These are phyloP conservation scores for Nemania sp. DNA, from an alignment of 2,329 filamentous ascomycete genomes.

Conservation along the genomic window DNA sequence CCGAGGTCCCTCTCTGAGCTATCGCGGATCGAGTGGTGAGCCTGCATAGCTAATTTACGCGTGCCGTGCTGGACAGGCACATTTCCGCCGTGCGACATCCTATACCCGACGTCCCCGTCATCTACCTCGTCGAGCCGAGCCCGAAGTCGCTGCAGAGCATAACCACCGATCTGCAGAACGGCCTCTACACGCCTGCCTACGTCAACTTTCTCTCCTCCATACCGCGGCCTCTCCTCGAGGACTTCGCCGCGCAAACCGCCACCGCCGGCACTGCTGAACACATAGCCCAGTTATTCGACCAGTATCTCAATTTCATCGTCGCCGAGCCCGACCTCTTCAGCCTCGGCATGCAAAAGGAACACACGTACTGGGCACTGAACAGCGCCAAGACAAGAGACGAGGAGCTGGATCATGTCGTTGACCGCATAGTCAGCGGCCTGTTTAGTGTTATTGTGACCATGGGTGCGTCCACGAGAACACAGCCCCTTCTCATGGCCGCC, in stretches of 20 bases:
- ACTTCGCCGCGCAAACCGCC: constrained; percentile 89
- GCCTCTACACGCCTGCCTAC: constrained; percentile 90
- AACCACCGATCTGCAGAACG: constrained; percentile 81
- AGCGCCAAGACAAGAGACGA: constrained; percentile 90
- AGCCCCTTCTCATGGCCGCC: neutral
- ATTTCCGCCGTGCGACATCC: constrained; percentile 80
- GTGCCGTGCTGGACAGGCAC: constrained; percentile 57
- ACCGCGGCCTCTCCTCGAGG: constrained; percentile 86
- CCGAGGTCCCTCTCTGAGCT: no score
- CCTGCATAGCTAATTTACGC: constrained; percentile 19
- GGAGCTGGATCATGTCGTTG: constrained; percentile 83
- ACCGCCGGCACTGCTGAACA: constrained; percentile 82
- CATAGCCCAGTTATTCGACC: constrained; percentile 91
- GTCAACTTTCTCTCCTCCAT: constrained; percentile 97
- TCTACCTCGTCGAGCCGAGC: constrained; percentile 94
- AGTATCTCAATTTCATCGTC: constrained; percentile 97
- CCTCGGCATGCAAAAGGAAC: constrained; percentile 84
- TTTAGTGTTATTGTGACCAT: constrained; percentile 99
- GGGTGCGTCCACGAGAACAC: constrained; percentile 59
- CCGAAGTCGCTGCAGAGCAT: constrained; percentile 79
- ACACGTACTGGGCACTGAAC: constrained; percentile 96
- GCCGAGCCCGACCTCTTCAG: constrained; percentile 95
- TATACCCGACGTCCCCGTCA: constrained; percentile 93
- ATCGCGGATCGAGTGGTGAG: neutral
- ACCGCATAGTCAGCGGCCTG: constrained; percentile 91